A percentile compares a stretch with the other conserved stretches of the same genome.
phyloP scores from a whole-genome alignment of 495 filamentous ascomycete species.

The Oleoguttula mirabilis region DNA sequence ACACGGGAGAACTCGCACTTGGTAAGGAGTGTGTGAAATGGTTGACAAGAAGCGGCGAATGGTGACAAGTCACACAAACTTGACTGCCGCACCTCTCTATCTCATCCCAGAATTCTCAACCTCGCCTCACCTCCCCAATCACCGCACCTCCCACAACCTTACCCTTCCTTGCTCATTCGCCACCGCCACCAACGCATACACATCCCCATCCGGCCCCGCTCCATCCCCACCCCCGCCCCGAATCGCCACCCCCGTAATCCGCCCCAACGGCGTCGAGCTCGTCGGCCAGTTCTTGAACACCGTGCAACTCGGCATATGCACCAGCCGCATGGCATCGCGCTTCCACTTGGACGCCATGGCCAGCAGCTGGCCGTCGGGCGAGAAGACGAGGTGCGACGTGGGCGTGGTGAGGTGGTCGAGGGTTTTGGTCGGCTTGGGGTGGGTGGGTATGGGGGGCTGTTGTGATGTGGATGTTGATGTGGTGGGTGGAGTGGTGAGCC shows the following conservation, averaged over 20 bases:
- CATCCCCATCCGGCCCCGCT: conserved; percentile 32
- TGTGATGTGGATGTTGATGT: conserved; percentile 9
- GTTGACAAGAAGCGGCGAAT: no score
- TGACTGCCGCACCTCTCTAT: no score
- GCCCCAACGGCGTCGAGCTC: conserved; percentile 71
- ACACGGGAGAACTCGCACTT: no score
- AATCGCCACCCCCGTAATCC: conserved; percentile 60
- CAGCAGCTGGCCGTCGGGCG: conserved; percentile 77
- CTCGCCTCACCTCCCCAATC: background rate
- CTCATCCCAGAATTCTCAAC: no score
- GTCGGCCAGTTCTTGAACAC: conserved; percentile 98
- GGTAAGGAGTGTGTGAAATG: no score
- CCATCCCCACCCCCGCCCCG: conserved; percentile 8
- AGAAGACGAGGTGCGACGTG: conserved; percentile 63
- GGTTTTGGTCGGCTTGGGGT: conserved; percentile 54
- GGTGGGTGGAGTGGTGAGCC: conserved; percentile 32
- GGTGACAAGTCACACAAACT: no score
- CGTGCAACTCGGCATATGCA: conserved; percentile 82
- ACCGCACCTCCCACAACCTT: conserved; percentile 68
- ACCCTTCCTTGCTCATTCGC: conserved; percentile 80
- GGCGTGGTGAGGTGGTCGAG: conserved; percentile 83
- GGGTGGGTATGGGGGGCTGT: conserved; percentile 37
- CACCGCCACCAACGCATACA: conserved; percentile 61
- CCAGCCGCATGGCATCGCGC: conserved; percentile 74
- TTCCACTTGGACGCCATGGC: conserved; percentile 75